Base-by-base conservation (phyloP, 176 grass and related monocot genomes). In the Luzula sylvatica region DNA sequence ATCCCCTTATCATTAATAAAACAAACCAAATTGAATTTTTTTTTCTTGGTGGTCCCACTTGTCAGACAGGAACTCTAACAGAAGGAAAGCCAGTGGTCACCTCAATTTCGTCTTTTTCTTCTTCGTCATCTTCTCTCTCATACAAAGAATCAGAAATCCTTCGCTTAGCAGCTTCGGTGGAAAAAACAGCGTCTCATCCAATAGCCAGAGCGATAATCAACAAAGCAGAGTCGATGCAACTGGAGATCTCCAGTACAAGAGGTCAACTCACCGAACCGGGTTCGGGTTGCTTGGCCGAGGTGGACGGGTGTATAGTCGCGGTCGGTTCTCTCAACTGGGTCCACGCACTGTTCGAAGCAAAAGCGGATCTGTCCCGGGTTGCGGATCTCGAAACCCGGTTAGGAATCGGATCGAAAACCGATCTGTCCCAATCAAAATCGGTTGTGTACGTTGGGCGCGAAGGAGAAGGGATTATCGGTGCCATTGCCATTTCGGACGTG, bases 81-180 rank as follows among this genome's bases (percentile, higher is more conserved):
- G 72, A 96, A 79, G 90, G 90, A 79, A 89, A 79, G 65, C 90
- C 90, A 74, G 67, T 79, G 52, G 90, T 96, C 53, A 86, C 68
- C 58, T 75, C 81, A 56, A 51, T 96, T 55, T 63, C 77, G 65
- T 96, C 90, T 65, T 61, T 85, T 69, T 58, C n/a, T n/a, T n/a
- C 68, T 58, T 75, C 81, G 55, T 50, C 89, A 51, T 63, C 77
- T 67, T 96, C 90, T 65, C 56, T 85, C 65, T 58, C 62, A 50
- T 82, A 82, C 64, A 68, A 81, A 16, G 78, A 86, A 42, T 50
- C 18, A 26, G 71, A 86, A 43, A 70, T 89, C 52, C 90, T 96
- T 68, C 53, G 43, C 16, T 69, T 96, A 20, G 90, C 90, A 58
- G 90, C 90, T 82, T 81, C 90, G 65, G 90, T 96, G 74, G 90